A percentile compares a stretch with the other conserved stretches of the same genome.
Evolutionary conservation across 306 rosid species (phyloP).

Genomic region (Senna tora): DNA sequence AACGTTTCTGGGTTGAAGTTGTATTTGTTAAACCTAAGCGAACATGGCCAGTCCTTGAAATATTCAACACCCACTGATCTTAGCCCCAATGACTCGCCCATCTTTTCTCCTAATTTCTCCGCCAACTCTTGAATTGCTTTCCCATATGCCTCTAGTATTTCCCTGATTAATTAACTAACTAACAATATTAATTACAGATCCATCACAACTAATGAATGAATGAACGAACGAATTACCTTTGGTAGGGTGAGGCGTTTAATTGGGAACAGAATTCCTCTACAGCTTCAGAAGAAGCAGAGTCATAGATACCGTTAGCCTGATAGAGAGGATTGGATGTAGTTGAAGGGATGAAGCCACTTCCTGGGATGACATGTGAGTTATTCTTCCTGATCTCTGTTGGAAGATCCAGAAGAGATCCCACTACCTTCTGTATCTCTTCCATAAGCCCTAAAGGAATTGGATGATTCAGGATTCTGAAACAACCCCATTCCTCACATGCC

Average conservation of each 20-base stretch:
- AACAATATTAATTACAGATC: too few species aligned
- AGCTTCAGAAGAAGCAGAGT: slow-evolving; percentile 51
- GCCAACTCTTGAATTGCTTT: slow-evolving; percentile 49
- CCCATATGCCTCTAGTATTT: slow-evolving; percentile 58
- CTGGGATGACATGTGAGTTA: slow-evolving; percentile 47
- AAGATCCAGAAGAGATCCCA: slow-evolving; percentile 51
- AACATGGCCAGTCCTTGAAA: slow-evolving; percentile 54
- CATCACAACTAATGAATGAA: too few species aligned
- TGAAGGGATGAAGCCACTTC: slow-evolving; percentile 61
- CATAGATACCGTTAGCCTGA: slow-evolving; percentile 59
- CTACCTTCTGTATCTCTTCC: slow-evolving; percentile 55
- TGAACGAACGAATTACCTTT: slow-evolving; percentile 45
- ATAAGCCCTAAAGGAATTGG: slow-evolving; percentile 44
- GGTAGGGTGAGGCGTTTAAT: slow-evolving; percentile 47
- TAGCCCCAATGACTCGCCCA: slow-evolving; percentile 58
- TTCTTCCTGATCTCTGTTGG: slow-evolving; percentile 58
- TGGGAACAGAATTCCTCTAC: slow-evolving; percentile 50
- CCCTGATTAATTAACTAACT: too few species aligned
- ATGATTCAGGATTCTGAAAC: slow-evolving; percentile 67
- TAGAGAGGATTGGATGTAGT: slow-evolving; percentile 46
- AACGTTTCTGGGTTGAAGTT: slow-evolving; percentile 51
- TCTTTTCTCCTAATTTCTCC: slow-evolving; percentile 43
- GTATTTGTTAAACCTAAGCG: slow-evolving; percentile 68
- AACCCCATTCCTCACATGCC: slow-evolving; percentile 66
- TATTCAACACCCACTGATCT: slow-evolving; percentile 27